Percentiles rank a stretch among this genome's conserved stretches.
These are phyloP conservation scores for Stereum hirsutum DNA, from an alignment of 1,284 basidiomycete species.

Conservation along the genomic window DNA sequence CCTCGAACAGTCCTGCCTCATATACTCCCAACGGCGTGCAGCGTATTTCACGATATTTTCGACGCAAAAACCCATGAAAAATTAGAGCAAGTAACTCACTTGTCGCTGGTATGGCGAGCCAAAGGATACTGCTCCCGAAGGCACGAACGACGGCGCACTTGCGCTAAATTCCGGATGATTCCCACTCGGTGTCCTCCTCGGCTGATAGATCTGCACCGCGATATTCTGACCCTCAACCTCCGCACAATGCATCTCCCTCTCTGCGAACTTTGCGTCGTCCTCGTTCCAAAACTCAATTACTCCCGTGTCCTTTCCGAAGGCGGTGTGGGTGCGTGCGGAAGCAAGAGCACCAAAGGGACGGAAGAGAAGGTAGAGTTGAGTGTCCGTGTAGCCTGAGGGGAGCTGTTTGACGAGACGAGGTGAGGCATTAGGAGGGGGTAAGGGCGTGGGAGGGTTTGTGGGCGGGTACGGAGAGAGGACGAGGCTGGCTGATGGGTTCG, in stretches of 20 bases:
- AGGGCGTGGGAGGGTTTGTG: slow-evolving; percentile 56
- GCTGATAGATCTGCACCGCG: slow-evolving; percentile 68
- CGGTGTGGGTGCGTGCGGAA: slow-evolving; percentile 59
- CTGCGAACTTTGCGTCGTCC: slow-evolving; percentile 72
- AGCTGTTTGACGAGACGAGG: slow-evolving; percentile 75
- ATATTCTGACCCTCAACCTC: slow-evolving; percentile 77
- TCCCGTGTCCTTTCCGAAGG: slow-evolving; percentile 64
- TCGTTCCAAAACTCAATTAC: slow-evolving; percentile 85
- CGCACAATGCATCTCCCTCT: slow-evolving; percentile 72
- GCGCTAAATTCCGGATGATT: slow-evolving; percentile 58
- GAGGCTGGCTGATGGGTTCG: slow-evolving; percentile 46
- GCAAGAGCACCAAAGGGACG: slow-evolving; percentile 66
- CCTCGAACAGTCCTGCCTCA: too few relatives aligned
- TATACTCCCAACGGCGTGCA: too few relatives aligned
- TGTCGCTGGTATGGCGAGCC: slow-evolving; percentile 23
- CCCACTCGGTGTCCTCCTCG: slow-evolving; percentile 44
- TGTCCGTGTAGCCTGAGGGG: slow-evolving; percentile 57
- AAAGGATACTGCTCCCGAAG: slow-evolving; percentile 46
- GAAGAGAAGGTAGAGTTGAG: slow-evolving; percentile 72
- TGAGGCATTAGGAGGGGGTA: slow-evolving; percentile 64
- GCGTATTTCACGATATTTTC: too few relatives aligned
- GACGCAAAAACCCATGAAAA: background rate
- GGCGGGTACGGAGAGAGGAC: slow-evolving; percentile 69
- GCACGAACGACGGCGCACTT: slow-evolving; percentile 67
- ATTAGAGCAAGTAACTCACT: slow-evolving; percentile 5